Conservation (phyloP, 306 rosid genomes). For the Calophaca sinica region DNA sequence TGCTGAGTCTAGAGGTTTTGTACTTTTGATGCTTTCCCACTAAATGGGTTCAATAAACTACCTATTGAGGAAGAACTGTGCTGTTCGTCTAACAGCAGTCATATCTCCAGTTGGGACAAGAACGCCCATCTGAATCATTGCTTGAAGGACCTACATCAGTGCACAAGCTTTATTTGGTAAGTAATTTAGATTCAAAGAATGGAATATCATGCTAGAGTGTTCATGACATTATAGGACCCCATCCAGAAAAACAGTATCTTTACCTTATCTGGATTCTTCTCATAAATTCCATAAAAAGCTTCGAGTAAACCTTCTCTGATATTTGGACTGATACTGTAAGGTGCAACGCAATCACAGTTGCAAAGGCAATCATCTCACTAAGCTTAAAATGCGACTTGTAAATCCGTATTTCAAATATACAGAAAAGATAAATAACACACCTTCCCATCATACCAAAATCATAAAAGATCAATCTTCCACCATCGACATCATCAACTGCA, state of each 20-base stretch:
- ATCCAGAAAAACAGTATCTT: conserved; percentile 48
- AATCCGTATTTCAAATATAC: conserved; percentile 12
- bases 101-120: conserved; percentile 99
- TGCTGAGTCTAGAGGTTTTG: conserved; percentile 23
- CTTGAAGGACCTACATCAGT: conserved; percentile 82
- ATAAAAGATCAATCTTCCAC: conserved; percentile 98
- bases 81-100: conserved; percentile 98
- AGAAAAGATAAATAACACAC: conserved; percentile 54
- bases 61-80: conserved; percentile 96
- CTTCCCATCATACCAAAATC: conserved; percentile 99
- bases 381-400: conserved; percentile 24
- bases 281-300: conserved; percentile 93
- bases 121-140: conserved; percentile 99
- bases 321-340: conserved; percentile 89
- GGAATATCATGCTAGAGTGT: conserved; percentile 33
- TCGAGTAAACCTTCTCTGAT: conserved; percentile 96
- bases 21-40: conserved; percentile 37
- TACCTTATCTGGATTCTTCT: conserved; percentile 99
- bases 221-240: conserved; percentile 36
- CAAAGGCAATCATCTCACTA: conserved; percentile 37
- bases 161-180: conserved; percentile 46
- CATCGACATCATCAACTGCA: conserved; percentile 99
- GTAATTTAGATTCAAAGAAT: conserved; percentile 34
- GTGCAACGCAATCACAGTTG: conserved; percentile 40
- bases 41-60: conserved; percentile 48